Conservation (phyloP, 2,329 filamentous ascomycete genomes). For the Elsinoe perseae region DNA sequence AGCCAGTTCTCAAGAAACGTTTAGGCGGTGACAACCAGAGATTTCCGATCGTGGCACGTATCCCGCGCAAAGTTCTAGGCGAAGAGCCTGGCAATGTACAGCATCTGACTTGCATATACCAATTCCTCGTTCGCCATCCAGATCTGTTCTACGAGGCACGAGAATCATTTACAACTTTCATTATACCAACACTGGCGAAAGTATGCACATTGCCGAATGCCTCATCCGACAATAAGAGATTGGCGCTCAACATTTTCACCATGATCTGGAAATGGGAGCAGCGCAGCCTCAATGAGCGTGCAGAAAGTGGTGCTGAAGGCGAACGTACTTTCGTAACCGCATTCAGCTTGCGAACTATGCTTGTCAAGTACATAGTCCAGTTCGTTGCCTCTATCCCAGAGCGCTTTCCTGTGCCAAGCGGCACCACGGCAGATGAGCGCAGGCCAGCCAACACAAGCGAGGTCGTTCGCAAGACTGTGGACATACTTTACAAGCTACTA, state of each 20-base stretch:
- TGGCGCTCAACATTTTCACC: conserved; percentile 83
- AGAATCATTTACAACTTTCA: conserved; percentile 81
- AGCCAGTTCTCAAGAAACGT: conserved; percentile 84
- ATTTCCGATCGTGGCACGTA: conserved; percentile 76
- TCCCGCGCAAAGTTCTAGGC: conserved; percentile 79
- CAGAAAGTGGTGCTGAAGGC: conserved; percentile 17
- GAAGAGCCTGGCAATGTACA: conserved; percentile 94
- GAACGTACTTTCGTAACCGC: conserved; percentile 29
- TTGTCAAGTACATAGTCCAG: conserved; percentile 90
- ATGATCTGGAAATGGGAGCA: conserved; percentile 92
- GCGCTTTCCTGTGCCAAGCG: conserved; percentile 61
- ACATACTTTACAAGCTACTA: conserved; percentile 73
- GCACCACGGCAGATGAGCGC: conserved; percentile 56
- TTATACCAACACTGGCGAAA: conserved; percentile 82
- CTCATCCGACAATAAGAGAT: conserved; percentile 83
- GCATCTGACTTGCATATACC: conserved; percentile 94
- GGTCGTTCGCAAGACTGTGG: conserved; percentile 76
- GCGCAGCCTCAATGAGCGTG: conserved; percentile 58
- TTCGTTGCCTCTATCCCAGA: conserved; percentile 90
- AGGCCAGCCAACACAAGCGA: conserved; percentile 50
- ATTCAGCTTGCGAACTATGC: conserved; percentile 59
- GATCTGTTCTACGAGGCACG: conserved; percentile 91
- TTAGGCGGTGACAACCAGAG: conserved; percentile 65
- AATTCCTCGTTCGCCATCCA: conserved; percentile 87
- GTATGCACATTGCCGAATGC: conserved; percentile 75